phyloP scores from a whole-genome alignment of 352 stramenopile species.

The Phytopythium ostracodes region DNA sequence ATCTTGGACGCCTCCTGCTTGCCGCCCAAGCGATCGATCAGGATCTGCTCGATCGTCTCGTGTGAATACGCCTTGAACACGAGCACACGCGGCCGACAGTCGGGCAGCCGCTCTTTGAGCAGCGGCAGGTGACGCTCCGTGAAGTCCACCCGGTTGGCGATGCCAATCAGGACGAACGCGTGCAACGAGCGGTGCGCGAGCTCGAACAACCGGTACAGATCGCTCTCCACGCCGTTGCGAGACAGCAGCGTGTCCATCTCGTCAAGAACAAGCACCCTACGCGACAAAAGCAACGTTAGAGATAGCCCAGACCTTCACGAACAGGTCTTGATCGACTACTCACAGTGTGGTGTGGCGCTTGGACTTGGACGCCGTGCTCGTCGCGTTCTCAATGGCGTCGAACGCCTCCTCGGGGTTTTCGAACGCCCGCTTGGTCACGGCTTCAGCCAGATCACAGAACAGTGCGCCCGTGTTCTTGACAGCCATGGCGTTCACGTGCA shows the following conservation, averaged over 20 bases:
- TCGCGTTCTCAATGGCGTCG: conserved; percentile 55
- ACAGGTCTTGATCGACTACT: neutral
- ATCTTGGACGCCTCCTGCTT: conserved; percentile 35
- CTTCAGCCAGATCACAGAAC: conserved; percentile 52
- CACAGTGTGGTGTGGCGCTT: conserved; percentile 51
- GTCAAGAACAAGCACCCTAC: conserved; percentile 69
- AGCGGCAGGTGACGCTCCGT: conserved; percentile 70
- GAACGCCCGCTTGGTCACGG: conserved; percentile 46
- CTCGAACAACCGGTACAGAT: conserved; percentile 77
- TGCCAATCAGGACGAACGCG: conserved; percentile 73
- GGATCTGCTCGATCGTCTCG: conserved; percentile 74
- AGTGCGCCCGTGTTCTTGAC: conserved; percentile 44
- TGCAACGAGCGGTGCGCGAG: conserved; percentile 53
- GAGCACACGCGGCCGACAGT: conserved; percentile 54
- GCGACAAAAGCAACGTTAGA: conserved; percentile 1
- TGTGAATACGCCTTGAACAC: conserved; percentile 81
- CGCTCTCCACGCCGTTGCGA: conserved; percentile 56
- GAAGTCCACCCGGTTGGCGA: conserved; percentile 85
- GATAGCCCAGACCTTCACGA: neutral
- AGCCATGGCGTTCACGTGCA: conserved; percentile 75
- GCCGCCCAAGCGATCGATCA: conserved; percentile 61
- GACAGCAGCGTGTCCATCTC: conserved; percentile 78
- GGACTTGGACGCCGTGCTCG: conserved; percentile 18
- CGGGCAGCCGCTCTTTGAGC: conserved; percentile 46
- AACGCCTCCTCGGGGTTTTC: conserved; percentile 46